Evolutionary conservation across 306 rosid genomes (phyloP).

Genomic region (Betula pendula): DNA sequence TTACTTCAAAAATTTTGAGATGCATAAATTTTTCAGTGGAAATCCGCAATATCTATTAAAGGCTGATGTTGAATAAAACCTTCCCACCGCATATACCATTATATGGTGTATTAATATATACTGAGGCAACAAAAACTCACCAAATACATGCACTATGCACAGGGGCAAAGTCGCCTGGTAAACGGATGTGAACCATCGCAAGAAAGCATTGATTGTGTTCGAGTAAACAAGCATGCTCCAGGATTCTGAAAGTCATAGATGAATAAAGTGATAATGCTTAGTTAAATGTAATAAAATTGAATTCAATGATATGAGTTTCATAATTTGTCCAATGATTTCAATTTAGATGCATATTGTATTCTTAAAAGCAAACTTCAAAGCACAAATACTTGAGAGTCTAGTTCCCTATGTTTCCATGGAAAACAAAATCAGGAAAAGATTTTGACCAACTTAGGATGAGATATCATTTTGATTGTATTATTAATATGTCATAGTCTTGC

Average conservation of each 20-base stretch:
- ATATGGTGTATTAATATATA: background rate
- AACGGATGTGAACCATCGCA: slow-evolving; percentile 84
- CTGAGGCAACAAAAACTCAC: slow-evolving; percentile 38
- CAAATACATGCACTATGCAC: slow-evolving; percentile 58
- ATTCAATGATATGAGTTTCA: slow-evolving; percentile 8
- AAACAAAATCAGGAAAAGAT: slow-evolving; percentile 4
- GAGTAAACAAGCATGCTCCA: slow-evolving; percentile 79
- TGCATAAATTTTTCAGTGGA: background rate
- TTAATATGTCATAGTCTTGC: slow-evolving; percentile 3
- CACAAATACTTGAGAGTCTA: background rate
- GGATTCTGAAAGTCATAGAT: slow-evolving; percentile 60
- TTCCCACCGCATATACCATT: background rate
- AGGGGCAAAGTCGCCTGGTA: slow-evolving; percentile 91
- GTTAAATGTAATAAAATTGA: slow-evolving; percentile 11
- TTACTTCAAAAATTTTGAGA: background rate
- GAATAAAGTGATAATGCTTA: background rate
- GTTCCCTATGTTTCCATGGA: slow-evolving; percentile 10
- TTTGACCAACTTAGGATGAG: background rate
- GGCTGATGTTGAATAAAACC: background rate
- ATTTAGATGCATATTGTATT: slow-evolving; percentile 1
- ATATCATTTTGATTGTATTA: slow-evolving; percentile 5
- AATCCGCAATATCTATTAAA: background rate
- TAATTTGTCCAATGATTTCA: slow-evolving; percentile 3
- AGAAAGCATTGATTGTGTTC: slow-evolving; percentile 62
- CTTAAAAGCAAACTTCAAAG: background rate